Percentiles rank a stretch among this genome's conserved stretches.
phyloP scores from a whole-genome alignment of 2,329 filamentous ascomycete genomes.

The Aureobasidium sp. region DNA sequence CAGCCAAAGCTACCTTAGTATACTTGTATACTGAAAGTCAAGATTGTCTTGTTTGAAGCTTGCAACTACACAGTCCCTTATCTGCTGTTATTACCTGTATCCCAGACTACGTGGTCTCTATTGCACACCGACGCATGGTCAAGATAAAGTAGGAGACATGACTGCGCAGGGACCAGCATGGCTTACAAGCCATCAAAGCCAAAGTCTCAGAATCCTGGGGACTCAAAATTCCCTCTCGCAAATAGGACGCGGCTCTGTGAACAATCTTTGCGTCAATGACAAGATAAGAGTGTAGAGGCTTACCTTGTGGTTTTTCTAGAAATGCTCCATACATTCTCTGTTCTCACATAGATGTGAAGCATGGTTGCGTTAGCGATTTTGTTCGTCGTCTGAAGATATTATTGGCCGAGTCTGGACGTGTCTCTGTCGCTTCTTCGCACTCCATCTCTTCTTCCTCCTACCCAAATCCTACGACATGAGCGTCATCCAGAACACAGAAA shows the following conservation, averaged over 20 bases:
- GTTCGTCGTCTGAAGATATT: neutral
- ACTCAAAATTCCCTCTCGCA: neutral
- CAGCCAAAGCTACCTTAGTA: no score
- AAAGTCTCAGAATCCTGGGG: neutral
- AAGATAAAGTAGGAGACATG: neutral
- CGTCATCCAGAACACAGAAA: neutral
- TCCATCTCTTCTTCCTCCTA: neutral
- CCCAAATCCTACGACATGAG: neutral
- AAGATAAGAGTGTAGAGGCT: neutral
- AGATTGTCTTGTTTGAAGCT: no score
- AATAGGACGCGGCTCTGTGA: neutral
- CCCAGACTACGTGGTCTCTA: neutral
- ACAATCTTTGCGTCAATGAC: neutral
- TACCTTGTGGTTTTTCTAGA: neutral
- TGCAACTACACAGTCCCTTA: neutral
- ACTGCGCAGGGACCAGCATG: neutral
- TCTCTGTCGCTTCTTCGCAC: neutral
- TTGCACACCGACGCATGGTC: neutral
- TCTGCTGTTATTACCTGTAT: no score
- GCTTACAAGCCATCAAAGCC: neutral
- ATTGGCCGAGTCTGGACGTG: neutral
- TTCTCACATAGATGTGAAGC: no score
- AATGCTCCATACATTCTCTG: neutral
- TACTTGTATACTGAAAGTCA: no score
- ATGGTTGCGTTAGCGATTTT: neutral